Conservation (phyloP, 2,329 filamentous ascomycete genomes). For the Venturia asperata region DNA sequence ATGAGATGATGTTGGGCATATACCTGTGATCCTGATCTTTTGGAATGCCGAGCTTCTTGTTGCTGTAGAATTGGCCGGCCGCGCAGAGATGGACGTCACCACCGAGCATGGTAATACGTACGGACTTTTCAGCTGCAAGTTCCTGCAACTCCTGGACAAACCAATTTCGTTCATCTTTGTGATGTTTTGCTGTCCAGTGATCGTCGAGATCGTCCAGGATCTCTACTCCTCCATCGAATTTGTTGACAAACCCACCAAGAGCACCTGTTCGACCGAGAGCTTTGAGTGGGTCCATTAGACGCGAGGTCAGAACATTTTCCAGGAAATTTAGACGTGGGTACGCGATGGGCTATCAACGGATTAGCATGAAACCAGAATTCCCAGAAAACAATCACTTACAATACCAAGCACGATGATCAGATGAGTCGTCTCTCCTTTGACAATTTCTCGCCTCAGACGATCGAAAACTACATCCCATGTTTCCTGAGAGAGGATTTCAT, state of each 20-base stretch:
- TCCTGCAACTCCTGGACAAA: slow-evolving; percentile 89
- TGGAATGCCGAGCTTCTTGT: slow-evolving; percentile 69
- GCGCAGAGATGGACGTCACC: slow-evolving; percentile 92
- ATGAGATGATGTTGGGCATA: slow-evolving; percentile 93
- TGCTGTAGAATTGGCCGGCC: slow-evolving; percentile 91
- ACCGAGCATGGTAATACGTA: slow-evolving; percentile 84
- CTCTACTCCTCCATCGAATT: slow-evolving; percentile 85
- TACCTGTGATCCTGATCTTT: slow-evolving; percentile 94
- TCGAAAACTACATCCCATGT: slow-evolving; percentile 86
- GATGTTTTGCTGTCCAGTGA: slow-evolving; percentile 93
- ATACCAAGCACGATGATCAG: slow-evolving; percentile 81
- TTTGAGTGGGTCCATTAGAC: slow-evolving; percentile 81
- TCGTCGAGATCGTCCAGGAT: slow-evolving; percentile 89
- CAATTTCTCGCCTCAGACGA: slow-evolving; percentile 72
- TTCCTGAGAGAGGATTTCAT: slow-evolving; percentile 70
- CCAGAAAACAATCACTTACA: slow-evolving; percentile 37
- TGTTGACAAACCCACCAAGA: slow-evolving; percentile 73
- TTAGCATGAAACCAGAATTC: neutral
- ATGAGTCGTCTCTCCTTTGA: slow-evolving; percentile 80
- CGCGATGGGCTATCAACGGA: slow-evolving; percentile 33
- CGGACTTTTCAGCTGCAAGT: slow-evolving; percentile 83
- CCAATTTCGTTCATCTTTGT: slow-evolving; percentile 82
- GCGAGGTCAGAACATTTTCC: slow-evolving; percentile 68
- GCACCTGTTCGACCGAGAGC: slow-evolving; percentile 75
- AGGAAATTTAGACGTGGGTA: slow-evolving; percentile 48